phyloP scores from a whole-genome alignment of 352 stramenopile species.

The Phytopythium helicoides region DNA sequence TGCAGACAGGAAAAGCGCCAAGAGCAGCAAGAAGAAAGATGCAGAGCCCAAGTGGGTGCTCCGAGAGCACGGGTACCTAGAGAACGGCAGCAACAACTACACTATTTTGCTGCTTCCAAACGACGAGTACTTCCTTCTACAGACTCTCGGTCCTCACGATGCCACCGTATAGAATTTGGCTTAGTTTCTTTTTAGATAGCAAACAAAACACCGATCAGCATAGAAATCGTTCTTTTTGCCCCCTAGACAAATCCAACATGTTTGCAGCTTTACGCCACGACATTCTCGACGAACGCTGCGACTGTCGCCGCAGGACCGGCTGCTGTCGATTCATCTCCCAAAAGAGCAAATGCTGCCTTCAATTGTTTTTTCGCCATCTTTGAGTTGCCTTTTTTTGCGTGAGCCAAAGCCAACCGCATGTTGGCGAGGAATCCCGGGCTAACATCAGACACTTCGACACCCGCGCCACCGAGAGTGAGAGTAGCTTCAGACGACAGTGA shows the following conservation, averaged over 20 bases:
- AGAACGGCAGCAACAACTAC: slow-evolving; percentile 78
- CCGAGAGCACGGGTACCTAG: slow-evolving; percentile 71
- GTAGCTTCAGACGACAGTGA: neutral
- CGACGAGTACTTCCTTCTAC: slow-evolving; percentile 70
- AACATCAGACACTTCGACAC: neutral
- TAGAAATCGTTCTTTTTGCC: neutral
- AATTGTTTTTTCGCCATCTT: slow-evolving; percentile 70
- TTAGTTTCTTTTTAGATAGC: too few relatives aligned
- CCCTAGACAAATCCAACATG: too few relatives aligned
- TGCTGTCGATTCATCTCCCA: slow-evolving; percentile 20
- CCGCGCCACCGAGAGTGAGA: neutral
- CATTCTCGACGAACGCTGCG: slow-evolving; percentile 58
- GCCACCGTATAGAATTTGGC: slow-evolving; percentile 39
- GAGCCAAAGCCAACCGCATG: slow-evolving; percentile 57
- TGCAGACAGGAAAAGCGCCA: slow-evolving; percentile 12
- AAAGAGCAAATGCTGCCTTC: slow-evolving; percentile 39
- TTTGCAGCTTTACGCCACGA: slow-evolving; percentile 38
- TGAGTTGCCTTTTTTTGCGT: slow-evolving; percentile 57
- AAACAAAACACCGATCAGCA: slow-evolving; percentile 6
- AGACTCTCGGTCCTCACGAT: slow-evolving; percentile 69
- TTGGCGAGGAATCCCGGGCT: slow-evolving; percentile 45
- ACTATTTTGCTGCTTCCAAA: slow-evolving; percentile 67
- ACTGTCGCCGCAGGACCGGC: slow-evolving; percentile 29
- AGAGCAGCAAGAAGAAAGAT: slow-evolving; percentile 15
- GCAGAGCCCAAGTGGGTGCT: slow-evolving; percentile 8